Percentiles rank a stretch among this genome's conserved stretches.
These are phyloP conservation scores for Mycena olivaceomarginata DNA, from an alignment of 768 basidiomycete species.

Conservation along the genomic window DNA sequence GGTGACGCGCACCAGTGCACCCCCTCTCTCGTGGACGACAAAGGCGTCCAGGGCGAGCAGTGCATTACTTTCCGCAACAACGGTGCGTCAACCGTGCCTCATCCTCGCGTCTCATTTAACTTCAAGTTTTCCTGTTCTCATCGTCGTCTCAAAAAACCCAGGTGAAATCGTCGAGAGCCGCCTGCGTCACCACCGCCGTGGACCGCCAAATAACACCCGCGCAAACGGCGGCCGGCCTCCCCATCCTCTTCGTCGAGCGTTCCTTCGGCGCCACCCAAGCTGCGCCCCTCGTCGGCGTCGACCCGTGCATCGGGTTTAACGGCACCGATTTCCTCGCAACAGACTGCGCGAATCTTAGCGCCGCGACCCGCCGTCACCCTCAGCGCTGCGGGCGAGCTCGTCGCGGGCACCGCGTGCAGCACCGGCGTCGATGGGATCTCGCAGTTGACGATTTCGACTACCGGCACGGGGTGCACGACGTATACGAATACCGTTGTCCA, in stretches of 20 bases:
- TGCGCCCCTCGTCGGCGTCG: conserved; percentile 4
- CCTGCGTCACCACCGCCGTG: conserved; percentile 19
- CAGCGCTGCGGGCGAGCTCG: conserved; percentile 10
- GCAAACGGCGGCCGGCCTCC: conserved; percentile 11
- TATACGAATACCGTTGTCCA: background rate
- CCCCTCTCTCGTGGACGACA: conserved; percentile 10
- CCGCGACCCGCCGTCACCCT: conserved; percentile 11
- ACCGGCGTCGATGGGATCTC: conserved; percentile 14
- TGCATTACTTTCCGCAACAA: conserved; percentile 27
- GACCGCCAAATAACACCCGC: conserved; percentile 9
- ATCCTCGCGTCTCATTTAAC: no score
- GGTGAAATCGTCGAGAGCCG: conserved; percentile 30
- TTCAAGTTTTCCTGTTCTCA: no score
- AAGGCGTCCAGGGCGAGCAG: background rate
- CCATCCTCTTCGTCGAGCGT: conserved; percentile 17
- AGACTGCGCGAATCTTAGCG: conserved; percentile 2
- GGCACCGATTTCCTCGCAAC: conserved; percentile 14
- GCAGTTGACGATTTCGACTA: conserved; percentile 4
- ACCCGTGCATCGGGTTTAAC: conserved; percentile 18
- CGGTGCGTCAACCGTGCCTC: no score
- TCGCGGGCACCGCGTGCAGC: conserved; percentile 20
- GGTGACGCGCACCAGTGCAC: conserved; percentile 20
- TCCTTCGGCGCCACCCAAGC: conserved; percentile 16
- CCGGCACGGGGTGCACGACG: conserved; percentile 6
- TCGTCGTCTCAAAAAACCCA: no score